These are phyloP conservation scores for Epichloe uncinata DNA, from an alignment of 2,329 filamentous ascomycete species.

Conservation along the genomic window DNA sequence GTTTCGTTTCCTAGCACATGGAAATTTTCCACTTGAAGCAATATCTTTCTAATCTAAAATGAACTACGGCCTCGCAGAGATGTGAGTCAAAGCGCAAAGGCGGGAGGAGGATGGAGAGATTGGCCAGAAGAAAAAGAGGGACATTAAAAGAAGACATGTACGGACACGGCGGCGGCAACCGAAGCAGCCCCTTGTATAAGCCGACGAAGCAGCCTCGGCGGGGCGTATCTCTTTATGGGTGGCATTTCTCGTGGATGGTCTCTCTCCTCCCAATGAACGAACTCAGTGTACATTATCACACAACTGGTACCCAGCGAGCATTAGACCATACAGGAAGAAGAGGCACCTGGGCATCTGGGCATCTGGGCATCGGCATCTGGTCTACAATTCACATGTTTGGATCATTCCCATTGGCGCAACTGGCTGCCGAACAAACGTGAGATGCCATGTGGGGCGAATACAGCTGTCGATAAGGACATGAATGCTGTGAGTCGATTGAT, in stretches of 20 bases:
- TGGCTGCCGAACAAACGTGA: neutral
- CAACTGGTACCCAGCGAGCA: slow-evolving; percentile 29
- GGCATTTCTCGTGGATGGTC: slow-evolving; percentile 22
- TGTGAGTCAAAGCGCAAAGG: slow-evolving; percentile 4
- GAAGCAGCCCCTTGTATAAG: slow-evolving; percentile 16
- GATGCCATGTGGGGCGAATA: neutral
- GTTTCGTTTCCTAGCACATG: slow-evolving; percentile 29
- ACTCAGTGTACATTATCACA: slow-evolving; percentile 39
- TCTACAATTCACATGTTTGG: slow-evolving; percentile 15
- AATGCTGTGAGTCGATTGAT: neutral
- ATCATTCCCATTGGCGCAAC: neutral
- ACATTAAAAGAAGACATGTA: slow-evolving; percentile 1
- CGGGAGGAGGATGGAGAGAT: neutral
- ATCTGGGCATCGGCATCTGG: slow-evolving; percentile 16
- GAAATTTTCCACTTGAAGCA: neutral
- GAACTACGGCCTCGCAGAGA: slow-evolving; percentile 1
- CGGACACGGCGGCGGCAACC: neutral
- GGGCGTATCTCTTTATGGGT: slow-evolving; percentile 6
- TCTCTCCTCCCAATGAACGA: slow-evolving; percentile 36
- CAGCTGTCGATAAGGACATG: neutral
- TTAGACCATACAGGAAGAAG: slow-evolving; percentile 28
- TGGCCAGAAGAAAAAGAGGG: slow-evolving; percentile 6
- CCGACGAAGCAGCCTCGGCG: slow-evolving; percentile 15
- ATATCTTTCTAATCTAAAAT: neutral
- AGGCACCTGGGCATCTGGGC: slow-evolving; percentile 16